phyloP scores from a whole-genome alignment of 257 asterid genomes.

The Nicotiana tomentosiformis region DNA sequence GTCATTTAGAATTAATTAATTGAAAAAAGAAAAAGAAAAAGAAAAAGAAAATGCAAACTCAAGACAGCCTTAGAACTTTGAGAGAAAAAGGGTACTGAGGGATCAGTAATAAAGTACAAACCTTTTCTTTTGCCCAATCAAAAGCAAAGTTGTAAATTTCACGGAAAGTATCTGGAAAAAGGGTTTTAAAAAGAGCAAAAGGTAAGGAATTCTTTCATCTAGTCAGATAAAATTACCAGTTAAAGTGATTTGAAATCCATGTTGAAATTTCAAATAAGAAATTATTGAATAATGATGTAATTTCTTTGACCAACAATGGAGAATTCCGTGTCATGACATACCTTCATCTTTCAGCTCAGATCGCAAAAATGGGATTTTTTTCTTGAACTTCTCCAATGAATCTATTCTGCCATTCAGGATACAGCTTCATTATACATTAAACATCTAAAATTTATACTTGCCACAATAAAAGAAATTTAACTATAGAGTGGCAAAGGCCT shows the following conservation, averaged over 20 bases:
- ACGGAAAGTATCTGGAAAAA: conserved; percentile 62
- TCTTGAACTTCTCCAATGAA: conserved; percentile 83
- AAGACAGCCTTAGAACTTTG: not conserved
- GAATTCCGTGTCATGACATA: conserved; percentile 33
- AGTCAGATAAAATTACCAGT: not conserved
- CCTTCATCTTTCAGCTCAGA: conserved; percentile 94
- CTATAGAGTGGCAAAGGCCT: not conserved
- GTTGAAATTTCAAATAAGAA: not conserved
- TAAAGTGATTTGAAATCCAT: not conserved
- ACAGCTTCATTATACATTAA: not conserved
- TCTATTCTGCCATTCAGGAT: conserved; percentile 59
- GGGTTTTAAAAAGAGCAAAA: not conserved
- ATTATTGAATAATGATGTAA: not conserved
- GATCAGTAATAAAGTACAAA: conserved; percentile 5
- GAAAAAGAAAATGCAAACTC: not conserved
- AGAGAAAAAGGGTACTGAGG: not conserved
- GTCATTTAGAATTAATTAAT: not conserved
- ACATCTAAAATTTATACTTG: not conserved
- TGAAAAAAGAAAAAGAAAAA: not conserved
- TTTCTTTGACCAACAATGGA: conserved; percentile 3
- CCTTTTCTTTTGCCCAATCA: conserved; percentile 99
- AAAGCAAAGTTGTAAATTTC: conserved; percentile 90
- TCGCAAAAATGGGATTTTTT: conserved; percentile 81
- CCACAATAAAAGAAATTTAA: not conserved
- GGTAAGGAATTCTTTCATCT: not conserved